Base-by-base conservation (phyloP, 257 asterid genomes). In the Leptodermis oblonga region DNA sequence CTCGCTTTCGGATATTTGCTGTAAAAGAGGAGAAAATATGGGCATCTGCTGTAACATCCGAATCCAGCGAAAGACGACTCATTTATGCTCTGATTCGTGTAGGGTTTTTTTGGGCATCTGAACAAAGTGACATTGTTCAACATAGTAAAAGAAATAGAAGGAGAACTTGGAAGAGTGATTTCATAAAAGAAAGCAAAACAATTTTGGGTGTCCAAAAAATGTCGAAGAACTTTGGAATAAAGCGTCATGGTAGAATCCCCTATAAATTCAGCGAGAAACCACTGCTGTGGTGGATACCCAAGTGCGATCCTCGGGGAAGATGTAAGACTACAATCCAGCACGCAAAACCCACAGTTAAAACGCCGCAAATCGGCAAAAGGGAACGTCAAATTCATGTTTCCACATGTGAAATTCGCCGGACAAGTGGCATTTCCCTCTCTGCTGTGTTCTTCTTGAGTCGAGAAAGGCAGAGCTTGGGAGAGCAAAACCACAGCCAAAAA, bases 261-360 rank as follows among this genome's bases (percentile, higher is more conserved):
- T 0, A 0, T 46, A 0, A 0, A 1, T 28, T 17, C 2, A 56
- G 77, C 39, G 0, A 20, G 3, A 49, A 48, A 77, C 73, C 68
- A 42, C 30, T 15, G 25, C 7, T 7, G 33, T 39, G 65, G 11
- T 6, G 33, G 0, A 75, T 62, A 6, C 39, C 12, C 25, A 1
- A 86, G 36, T 63, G 70, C 69, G 28, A 88, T 20, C 9, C 0
- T 45, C 53, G 56, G 56, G 56, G 2, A 84, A n/a, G 33, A 39
- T 1, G 22, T 7, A 23, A 14, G 33, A 23, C 62, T 13, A 31
- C 73, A 51, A 4, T 67, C 33, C 39, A 84, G 59, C 33, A 43
- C 15, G 75, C 78, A 63, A 37, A 84, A 48, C 11, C 92, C 90
- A 26, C 90, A 86, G 0, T 51, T 51, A 45, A 51, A 0, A 7